A percentile compares a stretch with the other conserved stretches of the same genome.
These are phyloP conservation scores for Aegilops tauschii DNA, from an alignment of 176 grass and related monocot species.

Conservation along the genomic window DNA sequence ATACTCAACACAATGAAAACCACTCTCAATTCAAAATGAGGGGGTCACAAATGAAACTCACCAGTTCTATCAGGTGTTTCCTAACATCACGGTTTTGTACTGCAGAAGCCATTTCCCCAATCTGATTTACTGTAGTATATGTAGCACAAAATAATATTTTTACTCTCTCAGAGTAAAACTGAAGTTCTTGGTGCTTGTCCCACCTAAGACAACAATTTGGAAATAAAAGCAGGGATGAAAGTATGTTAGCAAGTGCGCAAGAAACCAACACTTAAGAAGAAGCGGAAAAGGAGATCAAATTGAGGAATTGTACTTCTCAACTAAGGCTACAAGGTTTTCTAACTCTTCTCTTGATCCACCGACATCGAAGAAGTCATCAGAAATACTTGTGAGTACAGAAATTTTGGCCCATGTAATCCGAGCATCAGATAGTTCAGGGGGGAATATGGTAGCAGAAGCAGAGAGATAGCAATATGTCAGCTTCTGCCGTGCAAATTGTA, in stretches of 20 bases:
- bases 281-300: not conserved
- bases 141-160: not conserved
- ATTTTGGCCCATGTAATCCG: not conserved
- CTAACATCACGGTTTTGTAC: not conserved
- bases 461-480: not conserved
- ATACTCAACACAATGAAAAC: not conserved
- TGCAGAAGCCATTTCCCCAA: not conserved
- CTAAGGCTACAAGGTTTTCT: not conserved
- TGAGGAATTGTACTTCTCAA: not conserved
- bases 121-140: not conserved
- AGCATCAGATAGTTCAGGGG: not conserved
- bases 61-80: constrained; percentile 52
- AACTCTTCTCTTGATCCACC: not conserved
- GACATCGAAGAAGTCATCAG: not conserved
- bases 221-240: not conserved
- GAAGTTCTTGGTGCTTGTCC: not conserved
- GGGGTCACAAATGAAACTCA: constrained; percentile 15
- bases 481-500: not conserved
- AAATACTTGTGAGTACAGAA: not conserved
- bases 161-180: not conserved
- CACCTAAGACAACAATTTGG: not conserved
- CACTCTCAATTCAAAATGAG: not conserved
- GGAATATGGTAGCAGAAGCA: not conserved
- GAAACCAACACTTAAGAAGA: not conserved
- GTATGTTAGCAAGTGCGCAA: not conserved